These are phyloP conservation scores for Irpex rosettiformis DNA, from an alignment of 1,284 basidiomycete species.

Conservation along the genomic window DNA sequence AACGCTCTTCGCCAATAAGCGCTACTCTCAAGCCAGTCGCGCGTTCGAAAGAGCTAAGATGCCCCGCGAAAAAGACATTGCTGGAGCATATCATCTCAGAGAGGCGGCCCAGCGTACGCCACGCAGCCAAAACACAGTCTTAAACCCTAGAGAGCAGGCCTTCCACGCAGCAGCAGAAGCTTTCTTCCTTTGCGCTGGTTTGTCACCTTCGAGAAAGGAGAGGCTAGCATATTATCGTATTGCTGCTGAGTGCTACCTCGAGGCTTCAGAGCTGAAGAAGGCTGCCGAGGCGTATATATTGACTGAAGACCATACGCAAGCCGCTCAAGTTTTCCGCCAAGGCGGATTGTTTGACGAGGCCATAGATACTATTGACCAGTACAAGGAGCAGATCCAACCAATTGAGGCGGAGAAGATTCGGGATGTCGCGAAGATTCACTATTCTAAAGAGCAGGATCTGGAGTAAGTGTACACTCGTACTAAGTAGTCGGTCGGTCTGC, in stretches of 20 bases:
- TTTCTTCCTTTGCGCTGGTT: constrained; percentile 41
- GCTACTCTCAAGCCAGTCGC: constrained; percentile 57
- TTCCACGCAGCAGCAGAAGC: constrained; percentile 39
- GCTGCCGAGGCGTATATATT: constrained; percentile 46
- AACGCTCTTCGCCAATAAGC: constrained; percentile 50
- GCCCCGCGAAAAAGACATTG: constrained; percentile 41
- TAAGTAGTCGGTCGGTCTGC: too few species aligned
- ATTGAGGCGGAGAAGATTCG: constrained; percentile 39
- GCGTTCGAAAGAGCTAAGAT: constrained; percentile 55
- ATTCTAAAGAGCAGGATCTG: constrained; percentile 41
- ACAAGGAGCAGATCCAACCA: constrained; percentile 30
- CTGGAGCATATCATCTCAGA: constrained; percentile 42
- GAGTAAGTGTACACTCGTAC: constrained; percentile 33
- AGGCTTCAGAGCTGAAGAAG: constrained; percentile 33
- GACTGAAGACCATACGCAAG: constrained; percentile 41
- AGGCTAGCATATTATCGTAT: constrained; percentile 39
- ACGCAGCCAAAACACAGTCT: not conserved
- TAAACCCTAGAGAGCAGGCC: not conserved
- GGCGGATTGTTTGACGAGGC: constrained; percentile 52
- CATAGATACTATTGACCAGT: constrained; percentile 39
- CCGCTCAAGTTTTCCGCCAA: constrained; percentile 47
- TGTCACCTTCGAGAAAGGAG: constrained; percentile 27
- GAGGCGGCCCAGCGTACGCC: constrained; percentile 32
- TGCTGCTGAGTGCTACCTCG: constrained; percentile 51
- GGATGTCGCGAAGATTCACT: constrained; percentile 49